Evolutionary conservation across 495 filamentous ascomycete genomes (phyloP).

Genomic region (Aspergillus mulundensis): DNA sequence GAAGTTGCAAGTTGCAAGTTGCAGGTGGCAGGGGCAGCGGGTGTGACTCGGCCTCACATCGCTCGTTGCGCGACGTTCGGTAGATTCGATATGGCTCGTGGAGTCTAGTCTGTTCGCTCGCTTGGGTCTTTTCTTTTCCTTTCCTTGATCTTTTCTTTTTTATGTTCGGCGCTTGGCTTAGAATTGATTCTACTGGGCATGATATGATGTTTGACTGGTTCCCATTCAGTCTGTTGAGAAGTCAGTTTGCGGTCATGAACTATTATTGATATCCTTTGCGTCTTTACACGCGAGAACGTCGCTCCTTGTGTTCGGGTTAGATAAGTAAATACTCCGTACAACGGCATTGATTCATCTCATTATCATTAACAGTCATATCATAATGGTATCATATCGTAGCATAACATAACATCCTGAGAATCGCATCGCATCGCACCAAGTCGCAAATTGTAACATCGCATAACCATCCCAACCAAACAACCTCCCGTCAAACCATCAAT

Average conservation of each 20-base stretch:
- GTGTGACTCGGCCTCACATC: no score
- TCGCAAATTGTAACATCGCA: not conserved
- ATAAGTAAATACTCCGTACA: no score
- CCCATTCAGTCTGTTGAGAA: not conserved
- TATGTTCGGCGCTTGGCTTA: not conserved
- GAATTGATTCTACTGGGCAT: not conserved
- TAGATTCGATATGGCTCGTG: not conserved
- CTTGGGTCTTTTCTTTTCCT: not conserved
- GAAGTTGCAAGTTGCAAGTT: no score
- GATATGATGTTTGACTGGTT: not conserved
- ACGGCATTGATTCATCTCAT: not conserved
- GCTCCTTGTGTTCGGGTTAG: not conserved
- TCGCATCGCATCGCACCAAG: not conserved
- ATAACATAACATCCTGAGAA: not conserved
- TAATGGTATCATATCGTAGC: constrained; percentile 1
- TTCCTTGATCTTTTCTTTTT: not conserved
- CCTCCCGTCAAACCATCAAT: no score
- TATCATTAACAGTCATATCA: constrained; percentile 3
- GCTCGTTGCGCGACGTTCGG: not conserved
- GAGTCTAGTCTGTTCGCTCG: not conserved
- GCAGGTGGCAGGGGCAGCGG: no score
- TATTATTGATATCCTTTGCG: not conserved
- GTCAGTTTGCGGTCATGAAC: not conserved
- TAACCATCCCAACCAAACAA: not conserved
- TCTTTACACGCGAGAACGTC: not conserved